Percentiles rank a stretch among this genome's conserved stretches.
These are phyloP conservation scores for Talaromyces sp. DNA, from an alignment of 2,329 filamentous ascomycete genomes.

Conservation along the genomic window DNA sequence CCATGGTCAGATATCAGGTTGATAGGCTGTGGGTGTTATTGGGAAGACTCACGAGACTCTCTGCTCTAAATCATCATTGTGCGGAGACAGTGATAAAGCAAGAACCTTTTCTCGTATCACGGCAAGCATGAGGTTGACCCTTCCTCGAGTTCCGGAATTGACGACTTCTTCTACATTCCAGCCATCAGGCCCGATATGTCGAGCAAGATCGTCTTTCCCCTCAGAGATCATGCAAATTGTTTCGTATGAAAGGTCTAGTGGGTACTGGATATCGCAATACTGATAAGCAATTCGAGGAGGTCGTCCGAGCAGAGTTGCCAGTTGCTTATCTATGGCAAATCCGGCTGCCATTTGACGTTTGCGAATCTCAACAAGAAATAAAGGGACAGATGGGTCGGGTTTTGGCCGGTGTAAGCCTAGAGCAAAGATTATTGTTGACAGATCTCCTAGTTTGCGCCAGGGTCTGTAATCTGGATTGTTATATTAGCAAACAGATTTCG, in stretches of 20 bases:
- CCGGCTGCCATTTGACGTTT: constrained; percentile 36
- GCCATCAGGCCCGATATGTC: constrained; percentile 21
- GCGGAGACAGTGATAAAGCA: constrained; percentile 14
- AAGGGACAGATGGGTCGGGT: constrained; percentile 22
- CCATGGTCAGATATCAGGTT: not conserved
- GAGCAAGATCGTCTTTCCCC: constrained; percentile 11
- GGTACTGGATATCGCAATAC: constrained; percentile 30
- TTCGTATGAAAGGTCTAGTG: constrained; percentile 24
- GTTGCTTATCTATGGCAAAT: constrained; percentile 45
- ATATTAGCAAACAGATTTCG: not conserved
- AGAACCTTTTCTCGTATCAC: constrained; percentile 15
- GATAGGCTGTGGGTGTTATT: not conserved
- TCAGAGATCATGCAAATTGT: constrained; percentile 20
- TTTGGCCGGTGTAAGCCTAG: constrained; percentile 43
- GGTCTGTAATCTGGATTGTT: constrained; percentile 37
- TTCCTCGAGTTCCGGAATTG: constrained; percentile 7
- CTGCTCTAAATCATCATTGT: constrained; percentile 11
- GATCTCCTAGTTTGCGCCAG: constrained; percentile 45
- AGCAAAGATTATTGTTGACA: constrained; percentile 42
- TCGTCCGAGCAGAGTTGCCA: constrained; percentile 46
- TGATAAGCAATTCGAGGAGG: constrained; percentile 42
- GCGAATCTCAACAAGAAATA: constrained; percentile 37
- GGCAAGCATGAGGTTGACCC: constrained; percentile 14
- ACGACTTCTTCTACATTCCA: constrained; percentile 23
- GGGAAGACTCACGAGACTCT: constrained; percentile 11